phyloP scores from a whole-genome alignment of 192 early-diverging fungal genomes.

The Coemansia sp. region DNA sequence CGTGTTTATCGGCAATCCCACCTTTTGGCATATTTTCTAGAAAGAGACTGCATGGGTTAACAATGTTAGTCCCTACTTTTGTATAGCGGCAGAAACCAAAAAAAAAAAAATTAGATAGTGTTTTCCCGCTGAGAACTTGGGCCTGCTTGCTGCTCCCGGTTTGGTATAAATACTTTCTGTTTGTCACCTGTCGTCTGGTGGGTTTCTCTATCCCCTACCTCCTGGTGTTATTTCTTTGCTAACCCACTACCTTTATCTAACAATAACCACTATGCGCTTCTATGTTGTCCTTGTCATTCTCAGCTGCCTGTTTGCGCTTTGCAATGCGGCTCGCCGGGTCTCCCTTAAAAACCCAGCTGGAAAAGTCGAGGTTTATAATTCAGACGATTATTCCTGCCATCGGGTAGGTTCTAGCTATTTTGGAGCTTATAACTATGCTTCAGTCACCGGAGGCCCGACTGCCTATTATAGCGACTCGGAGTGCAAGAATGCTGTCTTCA shows the following conservation, averaged over 20 bases:
- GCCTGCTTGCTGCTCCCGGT: not conserved
- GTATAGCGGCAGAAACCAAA: too few species aligned
- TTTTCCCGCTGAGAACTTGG: not conserved
- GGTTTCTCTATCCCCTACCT: not conserved
- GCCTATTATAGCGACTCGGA: not conserved
- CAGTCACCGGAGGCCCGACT: not conserved
- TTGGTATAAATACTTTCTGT: not conserved
- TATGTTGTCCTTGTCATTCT: not conserved
- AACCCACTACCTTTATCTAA: not conserved
- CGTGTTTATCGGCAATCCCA: too few species aligned
- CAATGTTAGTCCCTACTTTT: too few species aligned
- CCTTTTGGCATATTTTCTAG: too few species aligned
- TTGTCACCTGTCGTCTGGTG: not conserved
- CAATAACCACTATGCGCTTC: not conserved
- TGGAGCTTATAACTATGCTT: not conserved
- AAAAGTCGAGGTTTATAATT: not conserved
- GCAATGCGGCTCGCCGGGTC: not conserved
- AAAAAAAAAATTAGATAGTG: not conserved
- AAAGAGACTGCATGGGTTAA: too few species aligned
- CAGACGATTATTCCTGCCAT: not conserved
- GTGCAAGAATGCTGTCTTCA: not conserved
- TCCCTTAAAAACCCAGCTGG: not conserved
- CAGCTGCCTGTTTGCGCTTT: not conserved
- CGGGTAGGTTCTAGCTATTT: not conserved
- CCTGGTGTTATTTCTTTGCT: not conserved